These are phyloP conservation scores for Lichtheimia corymbifera DNA, from an alignment of 371 early-diverging fungal genomes.

Conservation along the genomic window DNA sequence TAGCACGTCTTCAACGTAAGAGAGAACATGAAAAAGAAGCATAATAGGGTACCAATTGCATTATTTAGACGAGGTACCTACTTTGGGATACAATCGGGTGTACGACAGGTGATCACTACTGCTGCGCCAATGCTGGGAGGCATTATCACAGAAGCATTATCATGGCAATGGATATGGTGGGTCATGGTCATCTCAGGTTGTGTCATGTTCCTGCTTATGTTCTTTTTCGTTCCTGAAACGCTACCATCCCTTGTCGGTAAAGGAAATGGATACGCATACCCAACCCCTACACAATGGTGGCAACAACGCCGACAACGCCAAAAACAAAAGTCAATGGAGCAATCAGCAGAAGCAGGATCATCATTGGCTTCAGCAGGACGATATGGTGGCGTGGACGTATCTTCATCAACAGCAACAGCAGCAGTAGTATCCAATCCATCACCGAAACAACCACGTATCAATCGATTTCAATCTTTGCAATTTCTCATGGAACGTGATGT, in stretches of 20 bases:
- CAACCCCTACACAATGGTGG: conserved; percentile 22
- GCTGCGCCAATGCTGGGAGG: conserved; percentile 47
- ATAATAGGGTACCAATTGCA: not conserved
- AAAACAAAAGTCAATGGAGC: not conserved
- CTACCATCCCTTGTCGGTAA: conserved; percentile 43
- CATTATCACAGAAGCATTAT: conserved; percentile 11
- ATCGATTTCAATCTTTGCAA: conserved; percentile 12
- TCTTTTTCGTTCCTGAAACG: conserved; percentile 61
- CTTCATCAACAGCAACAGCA: not conserved
- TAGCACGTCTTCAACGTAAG: conserved; percentile 45
- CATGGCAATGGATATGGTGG: conserved; percentile 47
- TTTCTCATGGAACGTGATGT: conserved; percentile 22
- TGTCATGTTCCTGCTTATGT: conserved; percentile 36
- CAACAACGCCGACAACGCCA: conserved; percentile 16
- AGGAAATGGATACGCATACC: conserved; percentile 21
- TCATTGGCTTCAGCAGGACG: not conserved
- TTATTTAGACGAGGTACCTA: not conserved
- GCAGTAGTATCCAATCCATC: conserved; percentile 6
- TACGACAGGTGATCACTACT: conserved; percentile 16
- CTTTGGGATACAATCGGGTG: conserved; percentile 19
- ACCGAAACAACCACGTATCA: conserved; percentile 3
- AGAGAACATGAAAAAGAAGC: not conserved
- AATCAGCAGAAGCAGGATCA: not conserved
- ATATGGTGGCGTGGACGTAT: not conserved
- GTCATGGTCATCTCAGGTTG: conserved; percentile 47